Evolutionary conservation across 148 eudicot genomes (phyloP), one percentile per base, ranked within the genome.

Genomic region (Chenopodium album): DNA sequence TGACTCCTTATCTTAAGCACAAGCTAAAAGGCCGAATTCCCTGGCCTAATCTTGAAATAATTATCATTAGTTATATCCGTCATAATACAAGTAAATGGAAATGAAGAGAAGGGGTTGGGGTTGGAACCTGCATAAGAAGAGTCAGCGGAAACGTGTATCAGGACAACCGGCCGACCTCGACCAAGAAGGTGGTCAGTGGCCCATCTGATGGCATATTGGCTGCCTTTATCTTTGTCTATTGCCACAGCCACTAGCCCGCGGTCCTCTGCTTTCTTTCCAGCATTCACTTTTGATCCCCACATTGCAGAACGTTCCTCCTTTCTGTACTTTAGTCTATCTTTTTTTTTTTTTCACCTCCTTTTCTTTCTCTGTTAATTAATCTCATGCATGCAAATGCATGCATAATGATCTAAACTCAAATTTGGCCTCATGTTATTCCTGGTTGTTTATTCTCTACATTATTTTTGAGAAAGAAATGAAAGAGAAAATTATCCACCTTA

Each of bases 201-300:
- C 93, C 93, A 91, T 81, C 81, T 89, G 32, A 91, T 82, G 54
- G 93, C 93, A 65, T 81, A 77, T 69, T 89, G 92, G 85, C 92
- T 88, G 52, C 85, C 83, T 87, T 91, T 91, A 34, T 88, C 89
- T 50, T 79, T 88, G 85, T 89, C 92, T 19, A 91, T 87, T 8
- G 93, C 93, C 77, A 91, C 90, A 2, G 92, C 93, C 64, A 91
- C 92, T 85, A 90, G 86, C 65, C 91, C 91, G 65, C 78, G 81
- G 44, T 83, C 88, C 7, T 77, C 82, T 65, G 37, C 26, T 79
- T 79, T 85, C 81, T 75, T 85, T 22, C 79, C 82, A 7, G 56
- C 69, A 59, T 26, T 71, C 13, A 73, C 81, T 87, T 86, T 91
- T 60, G 86, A 86, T 19, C 81, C 71, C 88, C 84, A 89, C 93